Evolutionary conservation across 768 basidiomycete genomes (phyloP).

Genomic region (Boletus barrowsii): DNA sequence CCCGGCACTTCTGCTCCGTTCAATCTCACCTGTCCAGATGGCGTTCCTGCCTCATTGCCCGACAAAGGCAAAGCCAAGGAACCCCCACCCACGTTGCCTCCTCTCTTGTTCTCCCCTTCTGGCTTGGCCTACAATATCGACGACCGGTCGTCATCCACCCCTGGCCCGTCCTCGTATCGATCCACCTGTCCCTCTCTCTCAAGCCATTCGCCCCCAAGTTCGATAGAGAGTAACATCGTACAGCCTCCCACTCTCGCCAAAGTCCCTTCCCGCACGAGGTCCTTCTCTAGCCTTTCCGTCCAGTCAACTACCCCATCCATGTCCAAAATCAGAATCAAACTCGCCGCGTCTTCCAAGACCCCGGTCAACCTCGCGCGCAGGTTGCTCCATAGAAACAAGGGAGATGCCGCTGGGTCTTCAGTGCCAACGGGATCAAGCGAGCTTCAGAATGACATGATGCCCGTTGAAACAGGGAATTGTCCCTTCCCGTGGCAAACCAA

Average conservation of each 20-base stretch:
- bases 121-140: conserved; percentile 44
- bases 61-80: conserved; percentile 56
- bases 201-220: conserved; percentile 11
- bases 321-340: conserved; percentile 46
- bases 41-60: conserved; percentile 25
- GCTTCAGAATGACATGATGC: conserved; percentile 16
- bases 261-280: conserved; percentile 48
- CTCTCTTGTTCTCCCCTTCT: conserved; percentile 58
- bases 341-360: conserved; percentile 39
- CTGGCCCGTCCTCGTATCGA: conserved; percentile 35
- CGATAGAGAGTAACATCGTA: conserved; percentile 9
- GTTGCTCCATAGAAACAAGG: conserved; percentile 46
- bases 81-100: conserved; percentile 59
- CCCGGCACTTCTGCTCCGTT: conserved; percentile 15
- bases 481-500: conserved; percentile 44
- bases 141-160: conserved; percentile 33
- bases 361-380: conserved; percentile 56
- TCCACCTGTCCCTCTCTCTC: conserved; percentile 37
- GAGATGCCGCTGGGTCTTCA: conserved; percentile 15
- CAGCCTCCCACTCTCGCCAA: conserved; percentile 20
- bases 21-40: conserved; percentile 9
- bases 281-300: conserved; percentile 53
- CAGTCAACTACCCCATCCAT: conserved; percentile 46
- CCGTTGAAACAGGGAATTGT: conserved; percentile 33
- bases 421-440: conserved; percentile 1